A percentile compares a stretch with the other conserved stretches of the same genome.
Evolutionary conservation across 306 rosid genomes (phyloP).

Genomic region (Spatholobus suberectus): DNA sequence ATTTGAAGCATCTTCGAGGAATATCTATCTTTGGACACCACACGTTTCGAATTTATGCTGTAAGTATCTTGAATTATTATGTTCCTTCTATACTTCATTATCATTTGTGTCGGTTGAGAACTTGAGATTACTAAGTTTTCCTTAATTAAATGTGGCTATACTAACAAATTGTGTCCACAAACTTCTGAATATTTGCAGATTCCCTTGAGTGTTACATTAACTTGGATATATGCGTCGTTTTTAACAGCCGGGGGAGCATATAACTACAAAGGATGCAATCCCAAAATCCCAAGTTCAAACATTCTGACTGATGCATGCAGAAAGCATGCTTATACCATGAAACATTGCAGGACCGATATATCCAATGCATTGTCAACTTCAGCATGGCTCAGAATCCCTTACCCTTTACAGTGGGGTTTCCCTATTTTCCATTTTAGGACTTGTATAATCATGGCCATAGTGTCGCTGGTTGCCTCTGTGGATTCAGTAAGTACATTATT

Average conservation of each 20-base stretch:
- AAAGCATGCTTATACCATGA: constrained; percentile 80
- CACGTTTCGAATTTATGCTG: constrained; percentile 75
- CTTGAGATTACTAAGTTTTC: background rate
- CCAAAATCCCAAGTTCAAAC: constrained; percentile 80
- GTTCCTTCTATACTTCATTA: background rate
- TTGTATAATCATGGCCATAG: constrained; percentile 71
- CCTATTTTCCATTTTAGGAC: constrained; percentile 79
- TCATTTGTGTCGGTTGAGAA: background rate
- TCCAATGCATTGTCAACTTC: constrained; percentile 78
- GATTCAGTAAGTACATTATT: constrained; percentile 67
- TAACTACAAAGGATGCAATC: constrained; percentile 73
- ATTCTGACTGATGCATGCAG: constrained; percentile 71
- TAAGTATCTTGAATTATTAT: constrained; percentile 49
- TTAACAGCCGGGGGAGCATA: constrained; percentile 87
- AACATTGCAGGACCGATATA: constrained; percentile 82
- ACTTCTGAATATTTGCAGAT: constrained; percentile 59
- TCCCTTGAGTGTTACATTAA: constrained; percentile 69
- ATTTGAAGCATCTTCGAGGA: constrained; percentile 74
- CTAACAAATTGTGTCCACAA: constrained; percentile 26
- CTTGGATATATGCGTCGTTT: constrained; percentile 82
- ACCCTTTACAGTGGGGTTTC: constrained; percentile 89
- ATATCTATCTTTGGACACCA: constrained; percentile 71
- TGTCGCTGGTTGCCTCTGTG: constrained; percentile 72
- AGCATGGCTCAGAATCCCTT: constrained; percentile 78
- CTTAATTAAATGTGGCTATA: constrained; percentile 18